Conservation (phyloP, 2,329 filamentous ascomycete genomes). For the Ophiosphaerella herpotricha region DNA sequence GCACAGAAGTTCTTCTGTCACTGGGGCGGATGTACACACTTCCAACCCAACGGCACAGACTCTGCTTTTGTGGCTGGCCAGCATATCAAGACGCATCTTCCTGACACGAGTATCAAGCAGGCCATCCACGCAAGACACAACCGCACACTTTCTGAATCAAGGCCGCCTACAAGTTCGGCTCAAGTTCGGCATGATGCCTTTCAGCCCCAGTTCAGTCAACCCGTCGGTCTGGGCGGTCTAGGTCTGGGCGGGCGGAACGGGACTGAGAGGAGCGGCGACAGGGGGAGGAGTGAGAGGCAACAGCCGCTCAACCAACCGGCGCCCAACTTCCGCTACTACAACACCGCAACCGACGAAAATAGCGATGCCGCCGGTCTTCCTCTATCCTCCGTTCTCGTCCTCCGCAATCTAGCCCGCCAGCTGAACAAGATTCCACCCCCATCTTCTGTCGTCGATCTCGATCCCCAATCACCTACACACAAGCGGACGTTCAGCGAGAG, state of each 20-base stretch:
- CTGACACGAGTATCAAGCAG: conserved; percentile 49
- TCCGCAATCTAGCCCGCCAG: conserved; percentile 72
- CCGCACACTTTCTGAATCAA: conserved; percentile 48
- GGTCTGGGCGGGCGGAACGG: conserved; percentile 30
- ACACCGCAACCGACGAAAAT: conserved; percentile 55
- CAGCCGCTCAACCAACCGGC: conserved; percentile 19
- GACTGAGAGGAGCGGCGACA: conserved; percentile 20
- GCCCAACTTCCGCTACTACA: conserved; percentile 47
- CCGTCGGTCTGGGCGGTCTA: conserved; percentile 33
- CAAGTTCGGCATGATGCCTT: conserved; percentile 34
- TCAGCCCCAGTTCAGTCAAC: conserved; percentile 38
- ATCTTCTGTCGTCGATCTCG: conserved; percentile 23
- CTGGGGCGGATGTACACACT: conserved; percentile 70
- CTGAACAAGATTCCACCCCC: conserved; percentile 45
- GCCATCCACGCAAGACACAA: conserved; percentile 52
- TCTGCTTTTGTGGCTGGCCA: conserved; percentile 58
- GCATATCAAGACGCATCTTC: conserved; percentile 72
- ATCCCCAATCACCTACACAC: conserved; percentile 31
- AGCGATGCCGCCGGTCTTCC: conserved; percentile 74
- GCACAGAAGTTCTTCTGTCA: conserved; percentile 61
- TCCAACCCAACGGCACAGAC: conserved; percentile 44
- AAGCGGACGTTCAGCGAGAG: conserved; percentile 39
- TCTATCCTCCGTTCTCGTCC: conserved; percentile 75
- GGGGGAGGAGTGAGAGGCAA: conserved; percentile 29
- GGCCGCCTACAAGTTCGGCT: conserved; percentile 31